Base-by-base conservation (phyloP, 2,329 filamentous ascomycete genomes). In the Cucurbitaria berberidis region DNA sequence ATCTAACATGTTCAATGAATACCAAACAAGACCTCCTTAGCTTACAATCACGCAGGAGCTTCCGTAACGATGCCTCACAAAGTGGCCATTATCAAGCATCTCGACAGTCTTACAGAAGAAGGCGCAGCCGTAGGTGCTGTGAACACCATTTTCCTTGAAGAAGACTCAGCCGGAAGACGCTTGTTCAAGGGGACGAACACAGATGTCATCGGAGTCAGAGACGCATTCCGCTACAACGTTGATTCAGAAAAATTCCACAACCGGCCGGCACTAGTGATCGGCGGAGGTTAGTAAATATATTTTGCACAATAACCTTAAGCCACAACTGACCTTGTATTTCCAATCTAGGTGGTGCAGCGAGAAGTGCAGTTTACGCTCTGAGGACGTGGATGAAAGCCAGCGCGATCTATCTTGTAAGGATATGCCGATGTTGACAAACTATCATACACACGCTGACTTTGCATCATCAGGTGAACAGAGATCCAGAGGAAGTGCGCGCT, bases 1-100 rank as follows among this genome's bases (percentile, higher is more conserved):
- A 44, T 26, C 16, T 26, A 7, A 21, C 18, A 3, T 1, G 1
- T 29, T 15, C 16, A 26, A 11, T 18, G 18, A 18, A 42, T 7
- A 29, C 18, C 32, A 47, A 39, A 3, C 1, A 42, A 19, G 6
- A 6, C 10, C 11, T 13, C 24, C 13, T 29, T 24, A 21, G 26
- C 48, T 47, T 18, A 53, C 41, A n/a, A 18, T 19, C 7, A 35
- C 18, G 13, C 58, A 84, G 87, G 88, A 48, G 85, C 87, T 19
- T 86, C 88, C 3, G 86, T 93, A 32, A 93, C 90, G 18, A 95
- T 93, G 90, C 90, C 90, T 0, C 87, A 91, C 79, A 93, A 95
- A 74, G 84, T 93, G 22, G 81, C 85, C 63, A 91, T 93, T 69
- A 84, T 93, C 54, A 81, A 84, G 0, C 81, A 90, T 62, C 82